Evolutionary conservation across 768 basidiomycete species (phyloP).

Genomic region (Galerina marginata): DNA sequence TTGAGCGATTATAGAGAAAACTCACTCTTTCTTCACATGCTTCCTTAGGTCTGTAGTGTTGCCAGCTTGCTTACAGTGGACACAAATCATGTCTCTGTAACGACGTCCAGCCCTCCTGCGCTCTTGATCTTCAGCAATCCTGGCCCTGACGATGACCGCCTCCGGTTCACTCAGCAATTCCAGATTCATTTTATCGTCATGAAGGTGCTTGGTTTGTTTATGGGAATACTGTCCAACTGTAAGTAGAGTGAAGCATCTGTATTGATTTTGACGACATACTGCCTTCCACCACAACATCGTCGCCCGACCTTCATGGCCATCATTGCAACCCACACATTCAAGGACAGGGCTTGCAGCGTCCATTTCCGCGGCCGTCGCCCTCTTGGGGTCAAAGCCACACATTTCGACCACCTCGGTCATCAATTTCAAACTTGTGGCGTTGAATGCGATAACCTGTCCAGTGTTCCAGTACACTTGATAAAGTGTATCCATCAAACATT

Average conservation of each 20-base stretch:
- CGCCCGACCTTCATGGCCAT: constrained; percentile 8
- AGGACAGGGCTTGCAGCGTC: constrained; percentile 24
- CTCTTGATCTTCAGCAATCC: constrained; percentile 8
- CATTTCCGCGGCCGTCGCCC: constrained; percentile 29
- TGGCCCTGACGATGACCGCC: neutral
- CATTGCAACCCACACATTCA: constrained; percentile 22
- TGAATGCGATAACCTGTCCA: neutral
- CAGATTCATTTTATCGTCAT: neutral
- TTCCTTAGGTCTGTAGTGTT: neutral
- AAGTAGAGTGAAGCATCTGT: neutral
- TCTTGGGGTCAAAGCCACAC: constrained; percentile 29
- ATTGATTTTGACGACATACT: constrained; percentile 6
- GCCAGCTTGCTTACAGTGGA: constrained; percentile 4
- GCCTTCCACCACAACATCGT: constrained; percentile 19
- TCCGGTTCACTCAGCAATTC: constrained; percentile 7
- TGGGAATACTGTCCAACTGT: neutral
- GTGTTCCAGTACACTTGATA: constrained; percentile 11
- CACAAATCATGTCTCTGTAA: neutral
- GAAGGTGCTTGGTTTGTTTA: neutral
- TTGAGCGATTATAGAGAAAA: neutral
- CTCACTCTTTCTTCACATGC: constrained; percentile 11
- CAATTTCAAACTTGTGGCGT: neutral
- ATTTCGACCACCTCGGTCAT: constrained; percentile 18
- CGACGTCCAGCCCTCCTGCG: neutral
- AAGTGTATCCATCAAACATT: neutral